phyloP scores from a whole-genome alignment of 352 stramenopile species.

The Globisporangium orthogonon region DNA sequence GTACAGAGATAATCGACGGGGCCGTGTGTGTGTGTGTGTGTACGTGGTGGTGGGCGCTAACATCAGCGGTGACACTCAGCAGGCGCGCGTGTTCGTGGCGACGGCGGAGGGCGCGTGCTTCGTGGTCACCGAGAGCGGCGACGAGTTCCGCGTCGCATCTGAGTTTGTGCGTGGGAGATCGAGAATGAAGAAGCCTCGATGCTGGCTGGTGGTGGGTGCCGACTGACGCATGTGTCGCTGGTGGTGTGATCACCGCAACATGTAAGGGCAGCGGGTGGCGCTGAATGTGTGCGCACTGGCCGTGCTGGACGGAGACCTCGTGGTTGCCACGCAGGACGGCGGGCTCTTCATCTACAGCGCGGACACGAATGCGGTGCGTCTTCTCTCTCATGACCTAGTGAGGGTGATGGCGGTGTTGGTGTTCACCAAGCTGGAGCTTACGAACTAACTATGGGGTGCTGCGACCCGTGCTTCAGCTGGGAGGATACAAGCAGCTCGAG shows the following conservation, averaged over 20 bases:
- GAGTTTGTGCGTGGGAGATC: conserved; percentile 48
- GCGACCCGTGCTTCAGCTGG: conserved; percentile 18
- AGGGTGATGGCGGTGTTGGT: background rate
- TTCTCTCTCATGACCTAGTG: background rate
- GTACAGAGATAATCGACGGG: too few relatives aligned
- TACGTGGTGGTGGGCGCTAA: background rate
- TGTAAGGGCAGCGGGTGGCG: conserved; percentile 31
- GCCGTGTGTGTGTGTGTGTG: too few relatives aligned
- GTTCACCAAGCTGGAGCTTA: background rate
- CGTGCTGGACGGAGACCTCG: conserved; percentile 42
- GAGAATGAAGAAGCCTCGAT: background rate
- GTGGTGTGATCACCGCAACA: background rate
- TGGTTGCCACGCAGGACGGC: conserved; percentile 63
- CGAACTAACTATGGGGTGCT: background rate
- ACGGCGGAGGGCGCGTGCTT: conserved; percentile 64
- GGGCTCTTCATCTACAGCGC: conserved; percentile 43
- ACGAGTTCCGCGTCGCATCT: conserved; percentile 42
- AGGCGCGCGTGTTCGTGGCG: conserved; percentile 67
- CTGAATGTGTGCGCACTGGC: conserved; percentile 65
- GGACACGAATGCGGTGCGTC: conserved; percentile 22
- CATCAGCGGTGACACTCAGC: background rate
- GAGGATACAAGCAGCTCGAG: conserved; percentile 40
- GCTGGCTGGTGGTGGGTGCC: background rate
- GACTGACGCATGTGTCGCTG: background rate
- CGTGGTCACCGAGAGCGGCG: conserved; percentile 42